These are phyloP conservation scores for Teunomyces pallodes DNA, from an alignment of 805 yeast species.

Conservation along the genomic window DNA sequence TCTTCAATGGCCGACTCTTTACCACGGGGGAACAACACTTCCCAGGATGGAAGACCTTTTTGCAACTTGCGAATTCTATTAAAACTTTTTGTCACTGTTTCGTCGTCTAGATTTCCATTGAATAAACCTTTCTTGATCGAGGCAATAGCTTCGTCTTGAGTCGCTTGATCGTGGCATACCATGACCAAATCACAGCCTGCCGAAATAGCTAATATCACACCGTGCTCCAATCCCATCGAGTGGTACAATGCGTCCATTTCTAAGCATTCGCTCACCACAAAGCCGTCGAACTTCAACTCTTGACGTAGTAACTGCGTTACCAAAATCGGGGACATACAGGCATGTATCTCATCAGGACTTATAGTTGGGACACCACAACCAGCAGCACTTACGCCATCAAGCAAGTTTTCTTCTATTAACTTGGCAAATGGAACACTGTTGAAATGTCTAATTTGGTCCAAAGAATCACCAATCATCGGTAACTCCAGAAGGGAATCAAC, in stretches of 20 bases:
- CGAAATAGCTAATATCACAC: conserved; percentile 56
- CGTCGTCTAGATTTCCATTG: conserved; percentile 44
- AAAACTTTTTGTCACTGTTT: conserved; percentile 37
- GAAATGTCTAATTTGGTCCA: conserved; percentile 49
- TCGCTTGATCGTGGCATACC: conserved; percentile 54
- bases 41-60: conserved; percentile 43
- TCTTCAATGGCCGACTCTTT: conserved; percentile 23
- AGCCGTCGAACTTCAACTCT: conserved; percentile 53
- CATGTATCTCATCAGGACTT: conserved; percentile 59
- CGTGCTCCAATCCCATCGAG: conserved; percentile 66
- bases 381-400: conserved; percentile 59
- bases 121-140: conserved; percentile 36
- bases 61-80: conserved; percentile 45
- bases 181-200: conserved; percentile 66
- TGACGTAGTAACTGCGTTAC: conserved; percentile 49
- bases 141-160: conserved; percentile 56
- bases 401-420: conserved; percentile 40
- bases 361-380: conserved; percentile 65
- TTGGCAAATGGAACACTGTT: conserved; percentile 51
- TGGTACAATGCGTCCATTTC: conserved; percentile 63
- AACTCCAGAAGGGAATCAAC: conserved; percentile 56
- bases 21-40: conserved; percentile 35
- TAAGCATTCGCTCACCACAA: conserved; percentile 58
- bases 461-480: conserved; percentile 57
- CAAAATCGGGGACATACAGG: conserved; percentile 56